Evolutionary conservation across 208 protist genomes (phyloP), one percentile per base, ranked within the genome.

Genomic region (Trypanosoma brucei): DNA sequence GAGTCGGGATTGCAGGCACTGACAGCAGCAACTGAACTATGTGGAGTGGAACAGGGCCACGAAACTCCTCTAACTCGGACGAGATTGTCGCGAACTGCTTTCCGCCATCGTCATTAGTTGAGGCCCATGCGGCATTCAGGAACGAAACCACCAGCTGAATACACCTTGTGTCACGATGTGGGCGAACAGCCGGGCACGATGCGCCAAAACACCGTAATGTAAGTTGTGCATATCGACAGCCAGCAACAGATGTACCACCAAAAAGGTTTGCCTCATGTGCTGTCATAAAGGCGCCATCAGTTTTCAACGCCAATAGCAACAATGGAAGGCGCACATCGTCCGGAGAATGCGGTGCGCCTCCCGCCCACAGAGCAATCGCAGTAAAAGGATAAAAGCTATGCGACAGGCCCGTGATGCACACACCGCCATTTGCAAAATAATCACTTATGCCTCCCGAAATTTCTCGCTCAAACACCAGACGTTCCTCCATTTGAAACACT

Each of bases 281-380:
- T 42, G 40, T 58, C 40, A 75, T 65, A 38, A 54, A 68, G 45
- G 70, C 35, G 63, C 83, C 78, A 30, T 42, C 62, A 6, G 37
- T 65, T 36, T 61, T 3, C 35, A 72, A 6, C 1, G 59, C 50
- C 54, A 65, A 36, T 2, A 72, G 11, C 13, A 72, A 40, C 33
- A 61, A 66, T 38, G 55, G 54, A 42, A 50, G 64, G 11, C 65
- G 6, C 48, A 22, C 35, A 8, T 55, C 45, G 14, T 31, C 2
- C 46, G 45, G 33, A 1, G 31, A 1, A 11, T 13, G 31, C 30
- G 30, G 49, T 3, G 35, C 45, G 6, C 39, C 31, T 14, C 51
- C 22, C 38, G 3, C 42, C 36, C 59, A 59, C 30, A 72, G 36
- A 30, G 45, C 58, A 14, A 65, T 22, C 48, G 64, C 39, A 48